These are phyloP conservation scores for Prunus campanulata DNA, from an alignment of 306 rosid species.

Conservation along the genomic window DNA sequence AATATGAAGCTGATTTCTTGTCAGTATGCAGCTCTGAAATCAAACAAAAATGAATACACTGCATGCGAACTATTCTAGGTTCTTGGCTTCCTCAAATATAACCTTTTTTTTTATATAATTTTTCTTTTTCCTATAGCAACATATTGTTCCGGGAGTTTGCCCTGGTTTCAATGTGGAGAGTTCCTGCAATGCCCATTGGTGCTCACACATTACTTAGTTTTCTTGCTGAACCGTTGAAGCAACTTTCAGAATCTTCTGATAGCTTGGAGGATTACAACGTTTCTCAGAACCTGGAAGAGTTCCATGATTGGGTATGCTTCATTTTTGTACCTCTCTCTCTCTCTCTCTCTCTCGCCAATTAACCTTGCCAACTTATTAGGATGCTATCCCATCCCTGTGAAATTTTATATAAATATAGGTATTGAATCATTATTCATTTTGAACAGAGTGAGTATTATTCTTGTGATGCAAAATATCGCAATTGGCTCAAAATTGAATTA, in stretches of 20 bases:
- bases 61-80: not conserved
- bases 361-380: not conserved
- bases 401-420: not conserved
- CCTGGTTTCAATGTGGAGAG: slow-evolving; percentile 96
- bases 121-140: slow-evolving; percentile 48
- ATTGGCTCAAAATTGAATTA: slow-evolving; percentile 86
- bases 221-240: slow-evolving; percentile 96
- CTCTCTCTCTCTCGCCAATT: slow-evolving; percentile 14
- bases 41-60: not conserved
- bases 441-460: slow-evolving; percentile 86
- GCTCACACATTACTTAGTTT: slow-evolving; percentile 86
- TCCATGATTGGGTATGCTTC: slow-evolving; percentile 84
- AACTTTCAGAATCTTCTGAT: slow-evolving; percentile 67
- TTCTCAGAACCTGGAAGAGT: slow-evolving; percentile 75
- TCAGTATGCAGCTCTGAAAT: slow-evolving; percentile 14
- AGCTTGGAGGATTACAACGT: slow-evolving; percentile 48
- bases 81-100: slow-evolving; percentile 16
- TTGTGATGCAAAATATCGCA: slow-evolving; percentile 96
- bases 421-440: slow-evolving; percentile 9
- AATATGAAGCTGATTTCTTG: slow-evolving; percentile 18
- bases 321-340: slow-evolving; percentile 1
- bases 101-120: not conserved
- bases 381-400: not conserved
- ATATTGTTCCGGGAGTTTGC: slow-evolving; percentile 94
- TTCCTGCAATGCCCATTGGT: slow-evolving; percentile 89